Evolutionary conservation across 495 filamentous ascomycete species (phyloP).

Genomic region (Penicillium flavigenum): DNA sequence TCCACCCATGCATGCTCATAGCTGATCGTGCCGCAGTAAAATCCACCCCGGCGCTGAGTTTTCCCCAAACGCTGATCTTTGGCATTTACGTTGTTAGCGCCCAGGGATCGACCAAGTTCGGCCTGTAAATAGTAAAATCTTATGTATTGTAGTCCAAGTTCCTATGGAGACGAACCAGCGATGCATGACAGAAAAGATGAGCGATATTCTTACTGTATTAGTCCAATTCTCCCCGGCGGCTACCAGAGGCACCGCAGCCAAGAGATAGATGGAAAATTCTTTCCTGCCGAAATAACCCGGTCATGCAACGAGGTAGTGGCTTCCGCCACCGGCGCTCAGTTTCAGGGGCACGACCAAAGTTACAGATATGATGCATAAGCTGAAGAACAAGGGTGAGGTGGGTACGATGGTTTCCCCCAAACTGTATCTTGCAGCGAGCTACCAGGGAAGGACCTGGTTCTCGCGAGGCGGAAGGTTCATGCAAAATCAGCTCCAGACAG

Average conservation of each 20-base stretch:
- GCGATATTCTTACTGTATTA: background rate
- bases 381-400: background rate
- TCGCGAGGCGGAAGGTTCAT: background rate
- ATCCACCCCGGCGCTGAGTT: background rate
- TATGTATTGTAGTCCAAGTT: background rate
- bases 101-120: background rate
- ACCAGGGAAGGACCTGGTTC: background rate
- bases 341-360: constrained; percentile 1
- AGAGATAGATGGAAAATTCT: constrained; percentile 10
- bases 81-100: background rate
- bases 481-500: background rate
- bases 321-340: constrained; percentile 15
- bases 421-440: background rate
- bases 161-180: background rate
- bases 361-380: background rate
- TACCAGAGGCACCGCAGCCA: background rate
- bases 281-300: constrained; percentile 10
- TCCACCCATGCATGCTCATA: constrained; percentile 4
- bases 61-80: background rate
- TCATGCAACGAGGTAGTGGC: constrained; percentile 18
- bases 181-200: constrained; percentile 1
- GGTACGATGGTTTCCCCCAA: background rate
- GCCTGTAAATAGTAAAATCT: no score
- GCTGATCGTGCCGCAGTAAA: background rate
- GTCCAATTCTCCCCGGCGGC: background rate